Evolutionary conservation across 495 filamentous ascomycete species (phyloP).

Genomic region (Haplographium delicatum): DNA sequence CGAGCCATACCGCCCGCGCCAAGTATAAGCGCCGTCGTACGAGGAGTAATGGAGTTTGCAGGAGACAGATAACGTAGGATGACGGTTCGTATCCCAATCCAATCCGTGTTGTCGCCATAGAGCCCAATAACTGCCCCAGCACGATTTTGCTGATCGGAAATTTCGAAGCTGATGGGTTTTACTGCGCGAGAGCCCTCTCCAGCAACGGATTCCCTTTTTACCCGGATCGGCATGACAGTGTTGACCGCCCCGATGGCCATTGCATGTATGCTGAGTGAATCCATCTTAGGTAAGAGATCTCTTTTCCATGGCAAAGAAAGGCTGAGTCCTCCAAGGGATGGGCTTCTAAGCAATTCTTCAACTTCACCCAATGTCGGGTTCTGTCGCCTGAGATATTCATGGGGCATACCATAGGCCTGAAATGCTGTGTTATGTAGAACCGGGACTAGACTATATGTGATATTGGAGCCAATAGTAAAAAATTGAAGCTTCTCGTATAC

Average conservation of each 20-base stretch:
- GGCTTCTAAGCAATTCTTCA: constrained; percentile 53
- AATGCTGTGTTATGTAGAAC: constrained; percentile 74
- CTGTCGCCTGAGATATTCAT: constrained; percentile 61
- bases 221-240: constrained; percentile 66
- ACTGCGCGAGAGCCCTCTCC: too few species aligned
- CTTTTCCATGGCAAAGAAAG: constrained; percentile 71
- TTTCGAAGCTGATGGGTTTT: too few species aligned
- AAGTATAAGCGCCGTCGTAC: constrained; percentile 62
- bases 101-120: constrained; percentile 80
- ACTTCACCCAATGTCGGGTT: constrained; percentile 56
- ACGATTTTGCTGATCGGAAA: constrained; percentile 57
- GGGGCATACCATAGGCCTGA: constrained; percentile 61
- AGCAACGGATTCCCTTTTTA: too few species aligned
- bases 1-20: constrained; percentile 80
- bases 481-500: constrained; percentile 64
- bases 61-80: constrained; percentile 70
- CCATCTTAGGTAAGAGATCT: constrained; percentile 58
- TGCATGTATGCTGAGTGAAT: constrained; percentile 64
- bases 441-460: constrained; percentile 67
- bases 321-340: constrained; percentile 65
- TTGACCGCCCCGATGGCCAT: constrained; percentile 75
- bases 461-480: constrained; percentile 66
- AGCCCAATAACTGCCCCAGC: constrained; percentile 57
- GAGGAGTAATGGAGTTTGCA: constrained; percentile 63
- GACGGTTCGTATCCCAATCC: constrained; percentile 64